Conservation (phyloP, 2,329 filamentous ascomycete species). For the Immersiporthe knoxdaviesiana region DNA sequence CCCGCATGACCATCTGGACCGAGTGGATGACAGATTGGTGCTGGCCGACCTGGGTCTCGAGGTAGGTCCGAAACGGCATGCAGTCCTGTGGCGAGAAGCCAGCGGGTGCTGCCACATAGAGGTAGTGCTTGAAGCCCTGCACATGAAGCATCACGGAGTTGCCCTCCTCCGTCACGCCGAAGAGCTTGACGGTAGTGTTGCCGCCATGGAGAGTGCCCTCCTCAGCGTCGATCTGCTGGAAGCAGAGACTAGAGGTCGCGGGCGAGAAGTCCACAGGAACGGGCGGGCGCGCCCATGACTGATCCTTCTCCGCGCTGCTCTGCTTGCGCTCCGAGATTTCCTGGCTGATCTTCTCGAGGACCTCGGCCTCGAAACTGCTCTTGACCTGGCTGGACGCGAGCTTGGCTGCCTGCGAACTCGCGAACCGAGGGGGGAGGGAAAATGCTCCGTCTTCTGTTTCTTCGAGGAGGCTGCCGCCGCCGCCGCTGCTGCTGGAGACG, state of each 20-base stretch:
- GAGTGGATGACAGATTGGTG: conserved; percentile 76
- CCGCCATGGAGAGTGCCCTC: conserved; percentile 83
- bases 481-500: conserved; percentile 53
- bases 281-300: conserved; percentile 77
- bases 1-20: conserved; percentile 79
- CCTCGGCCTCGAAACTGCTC: conserved; percentile 90
- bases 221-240: conserved; percentile 95
- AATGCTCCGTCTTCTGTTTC: conserved; percentile 78
- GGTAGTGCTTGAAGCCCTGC: conserved; percentile 93
- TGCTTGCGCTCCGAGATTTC: conserved; percentile 85
- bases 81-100: conserved; percentile 81
- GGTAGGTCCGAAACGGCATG: conserved; percentile 73
- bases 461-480: conserved; percentile 59
- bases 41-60: conserved; percentile 78
- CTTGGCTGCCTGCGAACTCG: conserved; percentile 66
- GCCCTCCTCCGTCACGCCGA: conserved; percentile 82
- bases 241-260: conserved; percentile 71
- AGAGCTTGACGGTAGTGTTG: conserved; percentile 80
- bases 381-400: conserved; percentile 78
- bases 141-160: conserved; percentile 95
- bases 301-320: conserved; percentile 88
- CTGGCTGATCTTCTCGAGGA: conserved; percentile 93
- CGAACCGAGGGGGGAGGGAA: conserved; percentile 60
- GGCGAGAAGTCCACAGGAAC: conserved; percentile 55
- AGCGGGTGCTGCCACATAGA: conserved; percentile 88